Conservation (phyloP, 179 eudicot genomes). For the Amaranthus tricolor region DNA sequence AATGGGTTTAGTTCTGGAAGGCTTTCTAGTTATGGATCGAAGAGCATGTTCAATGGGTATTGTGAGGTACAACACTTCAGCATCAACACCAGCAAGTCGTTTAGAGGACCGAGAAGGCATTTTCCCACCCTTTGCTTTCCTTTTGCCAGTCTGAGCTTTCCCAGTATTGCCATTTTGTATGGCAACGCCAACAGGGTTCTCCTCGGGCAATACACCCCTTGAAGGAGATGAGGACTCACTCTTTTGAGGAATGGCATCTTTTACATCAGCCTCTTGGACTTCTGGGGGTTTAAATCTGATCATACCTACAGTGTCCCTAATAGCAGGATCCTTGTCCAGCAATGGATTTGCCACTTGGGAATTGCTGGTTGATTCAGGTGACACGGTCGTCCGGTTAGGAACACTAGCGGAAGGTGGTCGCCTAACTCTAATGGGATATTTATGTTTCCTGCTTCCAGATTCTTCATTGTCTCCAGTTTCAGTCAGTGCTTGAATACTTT, state of each 20-base stretch:
- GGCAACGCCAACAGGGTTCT: slow-evolving; percentile 15
- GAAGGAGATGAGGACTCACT: slow-evolving; percentile 20
- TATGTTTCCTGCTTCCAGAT: slow-evolving; percentile 9
- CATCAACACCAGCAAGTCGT: slow-evolving; percentile 45
- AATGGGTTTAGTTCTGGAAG: slow-evolving; percentile 1
- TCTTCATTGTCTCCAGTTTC: slow-evolving; percentile 7
- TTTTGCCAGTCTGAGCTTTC: slow-evolving; percentile 30
- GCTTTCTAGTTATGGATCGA: slow-evolving; percentile 18
- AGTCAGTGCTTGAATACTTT: slow-evolving; percentile 9
- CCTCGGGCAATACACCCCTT: slow-evolving; percentile 13
- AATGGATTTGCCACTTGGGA: slow-evolving; percentile 10
- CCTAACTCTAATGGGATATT: slow-evolving; percentile 19
- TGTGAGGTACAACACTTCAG: slow-evolving; percentile 35
- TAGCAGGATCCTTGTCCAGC: slow-evolving; percentile 21
- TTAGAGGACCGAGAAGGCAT: slow-evolving; percentile 56
- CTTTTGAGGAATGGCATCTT: neutral
- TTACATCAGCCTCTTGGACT: slow-evolving; percentile 19
- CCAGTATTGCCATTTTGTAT: slow-evolving; percentile 17
- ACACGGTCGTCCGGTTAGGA: slow-evolving; percentile 11
- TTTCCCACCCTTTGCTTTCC: slow-evolving; percentile 33
- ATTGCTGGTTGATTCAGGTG: neutral
- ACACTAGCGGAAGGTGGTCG: slow-evolving; percentile 9
- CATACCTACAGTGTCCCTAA: slow-evolving; percentile 12
- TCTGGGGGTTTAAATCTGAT: neutral
- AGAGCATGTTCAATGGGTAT: slow-evolving; percentile 34